Evolutionary conservation across 441 rosid species (phyloP).

Genomic region (Theobroma grandiflorum): DNA sequence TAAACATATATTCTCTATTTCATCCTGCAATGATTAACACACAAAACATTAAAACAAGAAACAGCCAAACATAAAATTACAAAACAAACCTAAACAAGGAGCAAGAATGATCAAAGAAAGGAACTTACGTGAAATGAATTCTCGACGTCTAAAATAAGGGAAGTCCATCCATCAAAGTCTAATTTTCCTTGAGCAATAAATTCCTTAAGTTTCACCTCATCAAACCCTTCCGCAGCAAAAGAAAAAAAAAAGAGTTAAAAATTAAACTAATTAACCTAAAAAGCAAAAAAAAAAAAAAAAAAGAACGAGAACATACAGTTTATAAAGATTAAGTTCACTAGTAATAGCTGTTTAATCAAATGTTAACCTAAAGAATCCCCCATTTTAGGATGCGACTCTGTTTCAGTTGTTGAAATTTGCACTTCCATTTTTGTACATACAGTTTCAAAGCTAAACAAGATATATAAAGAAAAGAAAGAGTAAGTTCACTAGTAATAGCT

Average conservation of each 20-base stretch:
- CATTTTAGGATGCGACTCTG: slow-evolving; percentile 21
- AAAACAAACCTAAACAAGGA: background rate
- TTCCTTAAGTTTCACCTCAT: slow-evolving; percentile 51
- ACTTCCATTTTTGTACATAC: slow-evolving; percentile 20
- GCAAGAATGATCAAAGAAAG: background rate
- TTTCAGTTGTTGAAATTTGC: slow-evolving; percentile 29
- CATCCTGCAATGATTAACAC: slow-evolving; percentile 59
- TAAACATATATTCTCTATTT: slow-evolving; percentile 57
- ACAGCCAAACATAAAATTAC: background rate
- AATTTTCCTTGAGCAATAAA: slow-evolving; percentile 50
- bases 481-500: background rate
- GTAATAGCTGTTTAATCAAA: background rate
- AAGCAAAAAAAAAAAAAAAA: background rate
- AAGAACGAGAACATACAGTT: background rate
- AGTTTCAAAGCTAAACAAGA: too few species aligned
- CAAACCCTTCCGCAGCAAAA: slow-evolving; percentile 47
- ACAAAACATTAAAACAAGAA: background rate
- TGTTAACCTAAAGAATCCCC: slow-evolving; percentile 36
- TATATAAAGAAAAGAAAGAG: too few species aligned
- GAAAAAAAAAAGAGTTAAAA: background rate
- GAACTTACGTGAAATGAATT: slow-evolving; percentile 56
- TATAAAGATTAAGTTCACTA: background rate
- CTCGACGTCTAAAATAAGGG: slow-evolving; percentile 71
- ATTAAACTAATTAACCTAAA: background rate
- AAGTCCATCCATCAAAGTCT: slow-evolving; percentile 80